phyloP scores from a whole-genome alignment of 2,329 filamentous ascomycete genomes.

The Beauveria sp. region DNA sequence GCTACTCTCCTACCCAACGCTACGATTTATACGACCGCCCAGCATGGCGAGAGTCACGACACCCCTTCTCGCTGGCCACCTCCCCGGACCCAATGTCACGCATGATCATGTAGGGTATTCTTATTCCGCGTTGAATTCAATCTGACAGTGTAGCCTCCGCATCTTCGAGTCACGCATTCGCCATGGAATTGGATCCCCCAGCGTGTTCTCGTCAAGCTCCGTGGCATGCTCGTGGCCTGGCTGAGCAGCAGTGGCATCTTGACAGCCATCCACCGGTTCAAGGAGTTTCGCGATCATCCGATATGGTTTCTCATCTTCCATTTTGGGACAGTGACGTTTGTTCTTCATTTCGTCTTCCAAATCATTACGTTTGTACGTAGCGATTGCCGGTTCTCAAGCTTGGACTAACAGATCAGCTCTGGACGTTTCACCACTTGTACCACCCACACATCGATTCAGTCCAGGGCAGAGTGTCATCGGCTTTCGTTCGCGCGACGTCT shows the following conservation, averaged over 20 bases:
- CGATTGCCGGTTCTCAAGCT: constrained; percentile 7
- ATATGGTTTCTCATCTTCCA: constrained; percentile 39
- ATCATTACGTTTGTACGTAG: constrained; percentile 36
- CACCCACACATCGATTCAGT: constrained; percentile 28
- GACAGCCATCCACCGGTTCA: constrained; percentile 32
- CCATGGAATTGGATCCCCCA: constrained; percentile 42
- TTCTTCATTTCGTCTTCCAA: constrained; percentile 38
- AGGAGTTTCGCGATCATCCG: constrained; percentile 32
- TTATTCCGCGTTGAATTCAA: background rate
- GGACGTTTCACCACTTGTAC: constrained; percentile 46
- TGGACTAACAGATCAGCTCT: constrained; percentile 28
- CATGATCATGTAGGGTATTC: constrained; percentile 28
- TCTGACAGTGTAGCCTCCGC: constrained; percentile 34
- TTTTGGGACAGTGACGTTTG: constrained; percentile 39
- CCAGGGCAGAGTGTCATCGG: constrained; percentile 29
- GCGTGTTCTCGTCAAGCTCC: constrained; percentile 35
- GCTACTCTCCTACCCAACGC: background rate
- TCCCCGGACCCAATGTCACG: constrained; percentile 26
- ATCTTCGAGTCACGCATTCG: constrained; percentile 44
- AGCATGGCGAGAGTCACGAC: constrained; percentile 24
- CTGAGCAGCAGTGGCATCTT: constrained; percentile 34
- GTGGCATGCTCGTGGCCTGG: constrained; percentile 35
- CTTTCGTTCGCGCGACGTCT: constrained; percentile 33
- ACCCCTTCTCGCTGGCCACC: constrained; percentile 26
- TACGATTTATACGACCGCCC: background rate